Evolutionary conservation across 2,329 filamentous ascomycete genomes (phyloP), one percentile per base, ranked within the genome.

Genomic region (Leptosphaerulina australis): DNA sequence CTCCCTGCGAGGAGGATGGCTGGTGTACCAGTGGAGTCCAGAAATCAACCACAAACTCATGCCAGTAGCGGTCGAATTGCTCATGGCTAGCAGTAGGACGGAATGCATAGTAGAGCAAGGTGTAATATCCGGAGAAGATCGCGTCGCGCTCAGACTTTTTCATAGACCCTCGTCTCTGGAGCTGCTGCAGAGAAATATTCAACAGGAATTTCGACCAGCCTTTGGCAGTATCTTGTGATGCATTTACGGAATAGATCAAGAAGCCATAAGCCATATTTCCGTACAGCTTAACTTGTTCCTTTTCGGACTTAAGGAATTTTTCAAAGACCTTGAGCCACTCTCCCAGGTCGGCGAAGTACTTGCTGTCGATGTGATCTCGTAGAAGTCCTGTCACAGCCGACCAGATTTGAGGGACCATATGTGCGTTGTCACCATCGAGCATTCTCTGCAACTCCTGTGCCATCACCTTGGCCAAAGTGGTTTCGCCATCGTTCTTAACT

Each of bases 191-290:
- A 6, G 66, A 58, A 12, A 72, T 60, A 7, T 59, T 62, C 21
- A 62, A 17, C 7, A 71, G 58, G 46, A 73, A 65, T 8, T 63
- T 63, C 4, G 63, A 63, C 66, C 65, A 70, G 2, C 78, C 78
- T 4, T 75, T 75, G 4, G 77, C 70, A 0, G 81, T 84, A 2
- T 77, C 75, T 15, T 84, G 80, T 57, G 87, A 85, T 0, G 86
- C 81, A 44, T 87, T 82, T 12, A 90, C 80, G 5, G 86, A 83
- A 67, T 88, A 96, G 15, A 94, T 83, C 34, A 97, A 84, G 44
- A 89, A 87, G 61, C 89, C 90, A 90, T 93, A 97, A 0, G 91
- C 91, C 47, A 86, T 77, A 63, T 93, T 91, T 17, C 92, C 90
- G 63, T 95, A 86, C 5, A 66, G 34, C 87, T 88, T 34, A 26